Evolutionary conservation across 192 early-diverging fungal genomes (phyloP).

Genomic region (Coemansia sp.): DNA sequence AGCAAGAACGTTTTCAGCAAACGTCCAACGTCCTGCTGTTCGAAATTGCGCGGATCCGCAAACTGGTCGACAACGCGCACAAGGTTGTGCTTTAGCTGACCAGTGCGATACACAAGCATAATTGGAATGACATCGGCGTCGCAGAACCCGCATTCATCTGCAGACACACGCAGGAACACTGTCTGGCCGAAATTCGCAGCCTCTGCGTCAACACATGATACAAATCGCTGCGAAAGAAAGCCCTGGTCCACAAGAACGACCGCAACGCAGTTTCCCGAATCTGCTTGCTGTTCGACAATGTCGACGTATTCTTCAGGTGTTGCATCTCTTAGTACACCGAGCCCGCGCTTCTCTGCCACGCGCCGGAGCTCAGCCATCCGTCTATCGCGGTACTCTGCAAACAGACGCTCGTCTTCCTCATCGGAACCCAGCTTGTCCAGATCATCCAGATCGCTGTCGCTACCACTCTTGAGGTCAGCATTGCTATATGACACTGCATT

Average conservation of each 20-base stretch:
- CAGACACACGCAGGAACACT: slow-evolving; percentile 35
- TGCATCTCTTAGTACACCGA: slow-evolving; percentile 20
- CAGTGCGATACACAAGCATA: slow-evolving; percentile 34
- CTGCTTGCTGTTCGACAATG: slow-evolving; percentile 33
- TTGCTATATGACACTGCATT: neutral
- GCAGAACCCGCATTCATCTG: slow-evolving; percentile 36
- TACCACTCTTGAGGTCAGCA: neutral
- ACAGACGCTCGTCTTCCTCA: slow-evolving; percentile 22
- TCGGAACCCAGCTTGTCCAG: neutral
- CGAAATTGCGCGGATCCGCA: slow-evolving; percentile 21
- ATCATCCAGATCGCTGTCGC: neutral
- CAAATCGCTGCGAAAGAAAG: slow-evolving; percentile 22
- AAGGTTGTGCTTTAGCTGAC: slow-evolving; percentile 39
- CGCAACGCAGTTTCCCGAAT: slow-evolving; percentile 9
- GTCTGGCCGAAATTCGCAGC: slow-evolving; percentile 15
- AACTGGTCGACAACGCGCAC: slow-evolving; percentile 42
- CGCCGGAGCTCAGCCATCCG: slow-evolving; percentile 20
- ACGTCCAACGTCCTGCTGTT: slow-evolving; percentile 20
- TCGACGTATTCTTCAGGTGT: slow-evolving; percentile 43
- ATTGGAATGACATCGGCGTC: slow-evolving; percentile 36
- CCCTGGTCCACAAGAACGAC: slow-evolving; percentile 19
- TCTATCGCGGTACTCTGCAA: slow-evolving; percentile 36
- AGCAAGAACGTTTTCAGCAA: slow-evolving; percentile 11
- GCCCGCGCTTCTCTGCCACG: slow-evolving; percentile 10
- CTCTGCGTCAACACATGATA: slow-evolving; percentile 9